Evolutionary conservation across 805 yeast genomes (phyloP), one percentile per base, ranked within the genome.

Genomic region (Saccharomyces paradoxus): DNA sequence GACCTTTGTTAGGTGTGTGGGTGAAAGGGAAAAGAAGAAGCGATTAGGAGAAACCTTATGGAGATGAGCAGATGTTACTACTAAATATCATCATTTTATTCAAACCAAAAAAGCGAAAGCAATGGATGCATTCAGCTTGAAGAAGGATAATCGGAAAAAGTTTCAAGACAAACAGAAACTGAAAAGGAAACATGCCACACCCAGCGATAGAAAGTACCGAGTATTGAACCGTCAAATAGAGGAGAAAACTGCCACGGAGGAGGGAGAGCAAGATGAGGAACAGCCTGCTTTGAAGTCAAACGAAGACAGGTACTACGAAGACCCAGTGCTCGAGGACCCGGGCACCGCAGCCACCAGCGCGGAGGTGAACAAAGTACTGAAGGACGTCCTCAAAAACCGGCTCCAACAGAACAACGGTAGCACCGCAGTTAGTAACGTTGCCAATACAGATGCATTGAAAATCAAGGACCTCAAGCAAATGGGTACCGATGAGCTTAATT

Each of bases 111-210:
- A 46, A 12, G 4, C 27, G 5, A 26, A 26, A 26, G 22, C 24
- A 21, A 65, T 66, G 69, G 69, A 65, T 50, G 58, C 64, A 1
- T 66, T 54, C 57, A 63, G 60, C 46, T 50, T 72, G 30, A 74
- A 74, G 63, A 60, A 65, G 41, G 78, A 74, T 56, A 74, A 74
- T 56, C 62, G 77, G 10, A 73, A 71, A 66, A 72, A 71, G 61
- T 74, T 72, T 55, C 74, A 69, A 53, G 78, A 74, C 53, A 74
- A 73, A 56, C 67, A 71, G 30, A 69, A 66, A 51, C 65, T 72
- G 12, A 74, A 74, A 53, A 61, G 71, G 4, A 70, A 65, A 22
- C 78, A 74, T 60, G 67, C 65, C 1, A 70, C 71, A 50, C 73
- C 68, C 53, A 72, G 69, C 60, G 74, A 63, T 57, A 67, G 60